Evolutionary conservation across 2,329 filamentous ascomycete species (phyloP).

Genomic region (Iodosphaeria phyllophila): DNA sequence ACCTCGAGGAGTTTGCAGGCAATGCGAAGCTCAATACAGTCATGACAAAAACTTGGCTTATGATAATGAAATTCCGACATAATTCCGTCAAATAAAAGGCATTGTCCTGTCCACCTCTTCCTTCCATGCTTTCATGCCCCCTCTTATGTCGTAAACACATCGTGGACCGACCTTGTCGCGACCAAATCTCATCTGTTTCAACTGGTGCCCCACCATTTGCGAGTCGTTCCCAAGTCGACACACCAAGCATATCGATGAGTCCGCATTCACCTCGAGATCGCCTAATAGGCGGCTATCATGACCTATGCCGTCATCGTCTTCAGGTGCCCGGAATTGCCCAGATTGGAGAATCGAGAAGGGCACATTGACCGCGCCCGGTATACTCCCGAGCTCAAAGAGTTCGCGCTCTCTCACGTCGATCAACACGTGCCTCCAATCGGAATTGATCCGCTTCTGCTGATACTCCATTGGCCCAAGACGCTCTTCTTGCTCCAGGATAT

Average conservation of each 20-base stretch:
- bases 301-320: too few species aligned
- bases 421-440: constrained; percentile 29
- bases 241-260: constrained; percentile 47
- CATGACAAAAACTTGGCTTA: too few species aligned
- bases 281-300: too few species aligned
- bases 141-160: constrained; percentile 51
- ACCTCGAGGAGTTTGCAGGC: too few species aligned
- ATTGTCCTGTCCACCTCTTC: constrained; percentile 40
- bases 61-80: too few species aligned
- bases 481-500: constrained; percentile 40
- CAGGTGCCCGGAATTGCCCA: constrained; percentile 9
- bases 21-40: too few species aligned
- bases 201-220: constrained; percentile 45
- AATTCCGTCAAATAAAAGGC: constrained; percentile 37
- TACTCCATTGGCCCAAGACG: constrained; percentile 50
- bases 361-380: constrained; percentile 60
- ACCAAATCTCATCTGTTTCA: constrained; percentile 46
- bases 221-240: constrained; percentile 67
- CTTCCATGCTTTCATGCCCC: constrained; percentile 58
- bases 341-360: constrained; percentile 39
- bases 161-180: constrained; percentile 30
- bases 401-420: constrained; percentile 74
- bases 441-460: constrained; percentile 11
- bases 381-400: constrained; percentile 63
- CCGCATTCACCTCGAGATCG: constrained; percentile 15